Evolutionary conservation across 345 rosid genomes (phyloP).

Genomic region (Citrus hindsii): DNA sequence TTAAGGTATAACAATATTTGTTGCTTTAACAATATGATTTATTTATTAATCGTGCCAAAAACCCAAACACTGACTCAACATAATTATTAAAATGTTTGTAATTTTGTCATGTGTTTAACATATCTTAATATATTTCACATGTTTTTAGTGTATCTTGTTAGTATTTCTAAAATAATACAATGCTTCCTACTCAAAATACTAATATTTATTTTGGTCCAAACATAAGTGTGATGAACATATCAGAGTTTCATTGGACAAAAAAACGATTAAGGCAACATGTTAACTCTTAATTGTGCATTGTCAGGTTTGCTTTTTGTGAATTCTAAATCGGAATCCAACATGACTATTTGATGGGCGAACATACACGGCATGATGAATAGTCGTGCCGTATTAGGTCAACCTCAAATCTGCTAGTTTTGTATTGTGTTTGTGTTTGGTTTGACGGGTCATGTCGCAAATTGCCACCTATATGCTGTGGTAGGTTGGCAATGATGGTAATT

Average conservation of each 20-base stretch:
- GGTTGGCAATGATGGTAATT: neutral
- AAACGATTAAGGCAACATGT: no score
- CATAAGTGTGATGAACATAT: no score
- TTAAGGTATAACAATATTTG: neutral
- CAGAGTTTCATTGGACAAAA: no score
- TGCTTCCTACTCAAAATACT: neutral
- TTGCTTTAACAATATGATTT: neutral
- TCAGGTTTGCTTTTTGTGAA: neutral
- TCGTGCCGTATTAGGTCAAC: neutral
- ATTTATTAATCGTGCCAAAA: neutral
- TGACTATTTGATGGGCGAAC: neutral
- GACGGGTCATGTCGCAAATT: no score
- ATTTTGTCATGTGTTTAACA: neutral
- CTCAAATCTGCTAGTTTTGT: neutral
- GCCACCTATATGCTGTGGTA: no score
- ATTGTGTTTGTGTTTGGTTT: no score
- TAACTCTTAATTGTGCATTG: no score
- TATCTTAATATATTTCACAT: no score
- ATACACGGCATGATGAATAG: neutral
- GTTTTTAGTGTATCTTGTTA: neutral
- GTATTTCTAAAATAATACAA: no score
- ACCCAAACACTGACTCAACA: neutral
- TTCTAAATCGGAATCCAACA: neutral
- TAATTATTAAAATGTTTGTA: neutral
- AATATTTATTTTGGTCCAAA: neutral